Base-by-base conservation (phyloP, 192 early-diverging fungal species). In the Phlyctochytrium arcticum region DNA sequence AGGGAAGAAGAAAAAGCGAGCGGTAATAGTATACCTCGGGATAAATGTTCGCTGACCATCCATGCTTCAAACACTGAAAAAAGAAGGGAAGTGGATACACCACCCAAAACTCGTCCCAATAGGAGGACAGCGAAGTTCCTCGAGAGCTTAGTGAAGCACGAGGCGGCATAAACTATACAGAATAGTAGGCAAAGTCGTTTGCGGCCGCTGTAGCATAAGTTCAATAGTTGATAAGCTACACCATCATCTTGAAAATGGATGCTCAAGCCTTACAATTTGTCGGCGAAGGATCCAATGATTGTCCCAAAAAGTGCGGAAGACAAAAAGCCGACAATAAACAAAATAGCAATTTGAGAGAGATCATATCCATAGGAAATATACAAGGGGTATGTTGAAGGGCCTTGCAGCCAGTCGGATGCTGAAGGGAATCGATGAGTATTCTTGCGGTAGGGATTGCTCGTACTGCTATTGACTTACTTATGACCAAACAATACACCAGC, bases 321-420 rank as follows among this genome's bases (percentile, higher is more conserved):
- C 30, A 87, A 61, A 62, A 91, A 91, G 19, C 90, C 90, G 9
- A 80, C 81, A 23, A 91, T 77, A 64, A 88, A 90, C 35, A 91
- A 65, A 29, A 84, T 64, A 6, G 84, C 88, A 60, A 90, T 90
- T 3, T 81, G 64, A 24, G 68, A 65, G 42, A 89, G 74, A 1
- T 63, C 48, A 63, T 81, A 85, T 24, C 76, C 76, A 57, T 88
- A 84, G 1, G 61, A 73, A 42, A 76, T 69, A 58, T 91, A 91
- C 42, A 90, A 54, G 19, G 79, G 77, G 57, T 88, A 91, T 9
- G 84, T 55, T 58, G 90, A 87, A 5, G 89, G 67, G 5, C 72
- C 72, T 33, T 74, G 72, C 21, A 74, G 64, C 72, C 72, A 74
- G 63, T 74, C 72, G 31, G 67, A 50, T 47, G 60, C 62, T 71